phyloP scores from a whole-genome alignment of 2,329 filamentous ascomycete species.

The Botrytis pseudocinerea region DNA sequence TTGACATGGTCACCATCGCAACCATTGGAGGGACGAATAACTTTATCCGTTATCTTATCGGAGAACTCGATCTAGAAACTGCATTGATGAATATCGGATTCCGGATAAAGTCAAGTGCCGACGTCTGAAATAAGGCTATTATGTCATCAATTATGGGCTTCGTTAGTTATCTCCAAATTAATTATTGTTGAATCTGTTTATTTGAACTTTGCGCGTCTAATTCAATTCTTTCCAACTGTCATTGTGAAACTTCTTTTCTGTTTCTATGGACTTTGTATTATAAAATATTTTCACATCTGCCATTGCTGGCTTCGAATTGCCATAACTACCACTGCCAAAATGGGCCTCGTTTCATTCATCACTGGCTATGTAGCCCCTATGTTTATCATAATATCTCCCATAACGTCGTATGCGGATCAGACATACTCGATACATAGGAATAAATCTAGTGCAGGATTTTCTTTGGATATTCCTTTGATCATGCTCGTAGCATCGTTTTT shows the following conservation, averaged over 20 bases:
- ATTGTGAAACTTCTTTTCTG: background rate
- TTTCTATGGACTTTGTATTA: conserved; percentile 19
- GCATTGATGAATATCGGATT: background rate
- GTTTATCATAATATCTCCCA: conserved; percentile 63
- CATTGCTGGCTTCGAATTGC: conserved; percentile 12
- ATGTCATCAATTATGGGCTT: conserved; percentile 16
- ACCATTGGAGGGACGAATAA: background rate
- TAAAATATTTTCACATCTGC: conserved; percentile 12
- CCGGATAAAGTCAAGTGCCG: conserved; percentile 6
- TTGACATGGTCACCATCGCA: conserved; percentile 17
- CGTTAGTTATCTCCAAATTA: background rate
- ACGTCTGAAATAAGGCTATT: background rate
- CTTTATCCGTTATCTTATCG: conserved; percentile 12
- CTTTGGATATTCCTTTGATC: conserved; percentile 69
- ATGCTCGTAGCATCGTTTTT: conserved; percentile 70
- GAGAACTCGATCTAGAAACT: background rate
- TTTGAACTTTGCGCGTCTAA: background rate
- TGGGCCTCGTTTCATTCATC: conserved; percentile 42
- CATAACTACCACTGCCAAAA: conserved; percentile 27
- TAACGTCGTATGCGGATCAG: conserved; percentile 67
- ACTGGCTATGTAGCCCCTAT: conserved; percentile 61
- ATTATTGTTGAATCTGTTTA: background rate
- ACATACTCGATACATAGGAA: conserved; percentile 63
- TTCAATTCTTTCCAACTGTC: conserved; percentile 9
- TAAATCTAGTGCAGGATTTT: conserved; percentile 67